phyloP scores from a whole-genome alignment of 768 basidiomycete genomes.

The Mycena latifolia region DNA sequence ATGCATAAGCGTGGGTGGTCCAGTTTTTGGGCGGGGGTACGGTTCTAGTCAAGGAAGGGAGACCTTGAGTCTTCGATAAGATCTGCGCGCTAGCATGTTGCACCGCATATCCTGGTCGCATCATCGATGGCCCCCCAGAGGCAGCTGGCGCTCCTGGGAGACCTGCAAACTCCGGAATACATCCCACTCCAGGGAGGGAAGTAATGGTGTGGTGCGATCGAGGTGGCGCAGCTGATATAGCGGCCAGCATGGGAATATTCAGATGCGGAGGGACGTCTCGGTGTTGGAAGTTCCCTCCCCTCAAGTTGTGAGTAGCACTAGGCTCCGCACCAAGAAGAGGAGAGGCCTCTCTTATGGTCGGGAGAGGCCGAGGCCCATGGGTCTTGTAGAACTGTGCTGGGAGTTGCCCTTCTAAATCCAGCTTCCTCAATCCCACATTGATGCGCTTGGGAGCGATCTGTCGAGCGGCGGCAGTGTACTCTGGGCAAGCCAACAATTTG shows the following conservation, averaged over 20 bases:
- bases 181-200: background rate
- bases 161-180: no score
- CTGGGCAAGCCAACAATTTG: background rate
- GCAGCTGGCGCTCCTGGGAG: background rate
- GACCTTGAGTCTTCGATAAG: background rate
- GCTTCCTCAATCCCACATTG: no score
- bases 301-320: no score
- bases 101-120: background rate
- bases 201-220: background rate
- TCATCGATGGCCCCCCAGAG: background rate
- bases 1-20: no score
- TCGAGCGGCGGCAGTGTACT: background rate
- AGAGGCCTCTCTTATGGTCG: no score
- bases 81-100: no score
- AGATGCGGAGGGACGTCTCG: background rate
- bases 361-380: no score
- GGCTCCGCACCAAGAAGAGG: no score
- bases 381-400: no score
- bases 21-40: no score
- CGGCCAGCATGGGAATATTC: background rate
- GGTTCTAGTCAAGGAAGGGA: background rate
- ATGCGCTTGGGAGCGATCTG: background rate
- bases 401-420: no score
- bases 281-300: no score
- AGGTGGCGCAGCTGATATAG: background rate